Conservation (phyloP, 495 filamentous ascomycete genomes). For the Talaromyces borbonicus region DNA sequence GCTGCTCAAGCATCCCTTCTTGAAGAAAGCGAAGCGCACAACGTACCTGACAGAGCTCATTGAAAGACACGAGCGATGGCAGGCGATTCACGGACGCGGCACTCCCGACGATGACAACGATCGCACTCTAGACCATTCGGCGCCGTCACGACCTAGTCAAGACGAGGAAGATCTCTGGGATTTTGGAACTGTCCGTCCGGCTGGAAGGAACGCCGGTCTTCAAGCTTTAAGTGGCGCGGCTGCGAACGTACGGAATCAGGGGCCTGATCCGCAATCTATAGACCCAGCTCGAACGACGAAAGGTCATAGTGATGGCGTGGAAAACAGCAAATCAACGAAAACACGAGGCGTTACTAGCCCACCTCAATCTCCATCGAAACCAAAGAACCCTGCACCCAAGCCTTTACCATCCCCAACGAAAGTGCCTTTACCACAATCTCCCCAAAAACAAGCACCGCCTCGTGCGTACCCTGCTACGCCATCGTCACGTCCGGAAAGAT, state of each 20-base stretch:
- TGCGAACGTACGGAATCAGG: constrained; percentile 52
- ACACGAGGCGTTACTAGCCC: constrained; percentile 15
- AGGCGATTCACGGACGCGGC: constrained; percentile 48
- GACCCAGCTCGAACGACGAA: not conserved
- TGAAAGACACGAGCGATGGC: constrained; percentile 80
- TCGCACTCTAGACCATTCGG: constrained; percentile 20
- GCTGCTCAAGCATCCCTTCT: constrained; percentile 79
- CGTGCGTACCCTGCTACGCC: constrained; percentile 36
- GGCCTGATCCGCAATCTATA: constrained; percentile 8
- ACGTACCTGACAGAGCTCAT: constrained; percentile 88
- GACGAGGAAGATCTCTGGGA: constrained; percentile 78
- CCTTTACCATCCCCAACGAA: constrained; percentile 46
- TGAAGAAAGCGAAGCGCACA: constrained; percentile 81
- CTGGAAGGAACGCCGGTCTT: constrained; percentile 45
- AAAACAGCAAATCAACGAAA: constrained; percentile 9
- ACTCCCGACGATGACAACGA: constrained; percentile 53
- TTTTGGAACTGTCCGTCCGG: constrained; percentile 82
- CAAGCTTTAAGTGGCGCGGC: constrained; percentile 65
- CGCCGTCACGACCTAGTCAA: constrained; percentile 16
- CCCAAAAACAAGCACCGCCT: constrained; percentile 24
- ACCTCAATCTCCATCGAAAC: constrained; percentile 11
- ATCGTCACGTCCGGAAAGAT: constrained; percentile 18
- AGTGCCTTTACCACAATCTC: constrained; percentile 47
- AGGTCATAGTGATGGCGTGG: not conserved
- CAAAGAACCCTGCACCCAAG: constrained; percentile 9